Base-by-base conservation (phyloP, 2,329 filamentous ascomycete species). In the Xylaria multiplex region DNA sequence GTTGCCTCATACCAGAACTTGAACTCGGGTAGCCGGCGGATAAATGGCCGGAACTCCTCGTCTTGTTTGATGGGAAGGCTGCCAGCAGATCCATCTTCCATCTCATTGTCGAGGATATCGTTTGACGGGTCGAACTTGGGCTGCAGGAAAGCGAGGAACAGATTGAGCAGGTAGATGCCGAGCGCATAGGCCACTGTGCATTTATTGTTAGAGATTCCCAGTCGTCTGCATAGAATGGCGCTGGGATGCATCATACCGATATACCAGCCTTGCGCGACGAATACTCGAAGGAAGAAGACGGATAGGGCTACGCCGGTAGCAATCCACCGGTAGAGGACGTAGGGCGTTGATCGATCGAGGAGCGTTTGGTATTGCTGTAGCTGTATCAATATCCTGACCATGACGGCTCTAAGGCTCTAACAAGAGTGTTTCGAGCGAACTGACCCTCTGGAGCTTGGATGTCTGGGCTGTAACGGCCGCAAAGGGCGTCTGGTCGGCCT, bases 1-100 rank as follows among this genome's bases (percentile, higher is more conserved):
- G 95, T 98, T 60, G 95, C 93, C 75, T 92, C 91, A 83, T 97
- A 93, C 96, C 96, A 99, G 85, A 99, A 99, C 87, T 99, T 99
- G 88, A 99, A 99, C 82, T 99, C 96, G 62, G 96, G 96, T 27
- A 99, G 88, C 67, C 96, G 88, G 76, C 96, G 89, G 78, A 99
- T 97, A 77, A 99, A 99, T 3, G 96, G 96, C 70, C 93, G 90
- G 85, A 99, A 99, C 83, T 99, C 96, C 77, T 99, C 94, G 77
- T 98, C 95, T 74, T 93, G 90, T 83, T 97, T 97, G 64, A 93
- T 98, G 27, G 96, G 96, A 49, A 99, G 88, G 30, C 88, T 88
- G 60, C 91, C 90, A 32, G 89, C 88, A 16, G 93, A 87, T 68
- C 96, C 96, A 74, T 97, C 95, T 81, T 99, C 96, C 86, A 98